Base-by-base conservation (phyloP, 441 rosid genomes). In the Eruca vesicaria region DNA sequence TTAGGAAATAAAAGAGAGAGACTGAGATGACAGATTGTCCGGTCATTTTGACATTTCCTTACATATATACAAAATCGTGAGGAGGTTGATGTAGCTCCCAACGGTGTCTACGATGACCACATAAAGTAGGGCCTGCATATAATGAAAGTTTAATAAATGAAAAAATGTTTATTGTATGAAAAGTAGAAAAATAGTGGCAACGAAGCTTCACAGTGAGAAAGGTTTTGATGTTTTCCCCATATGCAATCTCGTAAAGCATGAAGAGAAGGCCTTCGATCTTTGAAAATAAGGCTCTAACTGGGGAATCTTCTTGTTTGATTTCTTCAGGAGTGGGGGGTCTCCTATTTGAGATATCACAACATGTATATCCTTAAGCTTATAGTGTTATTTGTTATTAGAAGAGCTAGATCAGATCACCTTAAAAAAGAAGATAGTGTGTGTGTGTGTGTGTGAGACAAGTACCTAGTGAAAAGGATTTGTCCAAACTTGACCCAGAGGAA, bases 401-500 rank as follows among this genome's bases (percentile, higher is more conserved):
- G 12, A 19, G 6, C 38, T n/a, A 59, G 11, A 59, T 4, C 31
- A 23, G 41, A 57, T 57, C 33, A 26, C 31, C 19, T 14, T 31
- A 61, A 16, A 58, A 58, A 58, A 2, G 7, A 32, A 26, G 16
- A 26, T 19, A 28, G 29, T 6, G 18, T 33, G 36, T 33, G 2
- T 33, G 36, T 33, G 36, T 43, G 50, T 43, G 56, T 50, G 56
- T 57, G 43, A 56, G 41, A 5, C 29, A 3, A 43, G 6, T 19
- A 76, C 79, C 66, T 28, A 41, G 65, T 29, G 50, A 69, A 15
- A 38, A 76, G 9, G 52, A 69, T 6, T 29, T 38, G 29, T 69
- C 79, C 75, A 31, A 55, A 76, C 48, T 69, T 76, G 74, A 58
- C 64, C 79, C 75, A 76, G 58, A 69, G 59, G 59, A 69, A 69